Evolutionary conservation across 1,284 basidiomycete species (phyloP).

Genomic region (Rhodotorula sp.): DNA sequence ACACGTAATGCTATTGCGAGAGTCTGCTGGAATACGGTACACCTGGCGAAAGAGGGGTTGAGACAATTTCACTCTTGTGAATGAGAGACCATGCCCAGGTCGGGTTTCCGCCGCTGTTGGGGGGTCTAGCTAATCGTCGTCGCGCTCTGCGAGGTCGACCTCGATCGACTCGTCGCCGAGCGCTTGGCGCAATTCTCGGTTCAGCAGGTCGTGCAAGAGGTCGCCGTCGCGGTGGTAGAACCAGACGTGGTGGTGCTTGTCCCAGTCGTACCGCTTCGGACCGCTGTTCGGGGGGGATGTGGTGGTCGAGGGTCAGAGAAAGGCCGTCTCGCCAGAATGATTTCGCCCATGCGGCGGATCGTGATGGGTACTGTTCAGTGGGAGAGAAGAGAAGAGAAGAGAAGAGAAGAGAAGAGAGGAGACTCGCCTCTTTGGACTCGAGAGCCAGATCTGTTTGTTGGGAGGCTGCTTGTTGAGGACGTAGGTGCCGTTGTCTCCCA

Average conservation of each 20-base stretch:
- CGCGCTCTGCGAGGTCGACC: slow-evolving; percentile 26
- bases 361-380: too few relatives aligned
- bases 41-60: too few relatives aligned
- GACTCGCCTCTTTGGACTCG: slow-evolving; percentile 62
- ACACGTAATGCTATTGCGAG: too few relatives aligned
- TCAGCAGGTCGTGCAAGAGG: slow-evolving; percentile 65
- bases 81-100: too few relatives aligned
- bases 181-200: slow-evolving; percentile 59
- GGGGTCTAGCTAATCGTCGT: too few relatives aligned
- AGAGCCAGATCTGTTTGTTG: slow-evolving; percentile 98
- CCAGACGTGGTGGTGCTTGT: slow-evolving; percentile 61
- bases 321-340: too few relatives aligned
- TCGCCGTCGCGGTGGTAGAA: slow-evolving; percentile 69
- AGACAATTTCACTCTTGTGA: too few relatives aligned
- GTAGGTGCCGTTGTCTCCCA: slow-evolving; percentile 87
- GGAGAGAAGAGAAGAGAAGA: too few relatives aligned
- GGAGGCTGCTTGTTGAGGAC: slow-evolving; percentile 99
- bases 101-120: too few relatives aligned
- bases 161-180: slow-evolving; percentile 40
- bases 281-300: slow-evolving; percentile 58
- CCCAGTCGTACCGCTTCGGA: slow-evolving; percentile 82
- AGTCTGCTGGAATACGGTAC: too few relatives aligned
- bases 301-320: background rate
- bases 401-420: background rate
- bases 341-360: too few relatives aligned